Conservation (phyloP, 345 rosid species). For the Luvunga scandens region DNA sequence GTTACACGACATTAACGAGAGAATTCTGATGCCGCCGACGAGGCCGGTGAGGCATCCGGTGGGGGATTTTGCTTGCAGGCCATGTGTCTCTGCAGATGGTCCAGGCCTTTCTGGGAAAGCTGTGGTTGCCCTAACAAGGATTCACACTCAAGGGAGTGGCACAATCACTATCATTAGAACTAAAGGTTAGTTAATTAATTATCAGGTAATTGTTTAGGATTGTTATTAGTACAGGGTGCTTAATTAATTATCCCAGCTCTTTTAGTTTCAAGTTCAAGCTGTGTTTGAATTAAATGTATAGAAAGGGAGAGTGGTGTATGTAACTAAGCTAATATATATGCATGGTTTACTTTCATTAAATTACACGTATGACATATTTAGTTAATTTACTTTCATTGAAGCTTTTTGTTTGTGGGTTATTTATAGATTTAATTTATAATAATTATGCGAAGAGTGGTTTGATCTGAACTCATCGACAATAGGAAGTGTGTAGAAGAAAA, state of each 20-base stretch:
- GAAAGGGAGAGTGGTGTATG: slow-evolving; percentile 11
- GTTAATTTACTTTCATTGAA: not conserved
- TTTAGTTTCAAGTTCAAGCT: slow-evolving; percentile 7
- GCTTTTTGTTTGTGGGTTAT: not conserved
- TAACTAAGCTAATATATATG: not conserved
- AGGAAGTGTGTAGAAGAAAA: slow-evolving; percentile 37
- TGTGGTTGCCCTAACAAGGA: slow-evolving; percentile 87
- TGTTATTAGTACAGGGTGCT: not conserved
- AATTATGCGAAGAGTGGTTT: not conserved
- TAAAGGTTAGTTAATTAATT: slow-evolving; percentile 45
- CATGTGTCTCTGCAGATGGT: slow-evolving; percentile 59
- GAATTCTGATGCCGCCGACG: slow-evolving; percentile 77
- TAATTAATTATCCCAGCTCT: not conserved
- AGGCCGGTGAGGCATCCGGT: slow-evolving; percentile 93
- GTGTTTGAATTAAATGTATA: slow-evolving; percentile 15
- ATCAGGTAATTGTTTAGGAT: not conserved
- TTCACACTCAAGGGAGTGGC: slow-evolving; percentile 93
- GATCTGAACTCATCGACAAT: slow-evolving; percentile 21
- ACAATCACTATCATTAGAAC: slow-evolving; percentile 97
- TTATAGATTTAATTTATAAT: not conserved
- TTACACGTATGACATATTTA: not conserved
- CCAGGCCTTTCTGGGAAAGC: slow-evolving; percentile 92
- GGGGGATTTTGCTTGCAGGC: slow-evolving; percentile 84
- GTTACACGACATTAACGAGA: slow-evolving; percentile 75
- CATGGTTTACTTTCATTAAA: slow-evolving; percentile 3